These are phyloP conservation scores for Quambalaria eucalypti DNA, from an alignment of 1,284 basidiomycete genomes.

Conservation along the genomic window DNA sequence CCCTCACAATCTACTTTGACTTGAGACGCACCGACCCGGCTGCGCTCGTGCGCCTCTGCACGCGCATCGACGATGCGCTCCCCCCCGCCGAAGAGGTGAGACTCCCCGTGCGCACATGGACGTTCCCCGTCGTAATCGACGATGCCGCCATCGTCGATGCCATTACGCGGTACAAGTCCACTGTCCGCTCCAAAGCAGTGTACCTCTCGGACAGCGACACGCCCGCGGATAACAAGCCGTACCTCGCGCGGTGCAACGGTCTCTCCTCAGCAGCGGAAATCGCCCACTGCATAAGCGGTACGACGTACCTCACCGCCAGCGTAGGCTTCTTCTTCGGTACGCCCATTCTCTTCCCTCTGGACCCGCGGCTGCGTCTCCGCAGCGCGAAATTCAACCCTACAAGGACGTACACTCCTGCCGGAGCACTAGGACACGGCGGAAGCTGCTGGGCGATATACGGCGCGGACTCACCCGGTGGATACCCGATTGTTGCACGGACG, in stretches of 20 bases:
- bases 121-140: constrained; percentile 59
- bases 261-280: too few species aligned
- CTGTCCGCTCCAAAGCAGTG: constrained; percentile 55
- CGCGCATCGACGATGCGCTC: constrained; percentile 49
- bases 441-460: too few species aligned
- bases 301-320: too few species aligned
- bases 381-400: too few species aligned
- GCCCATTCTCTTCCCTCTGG: too few species aligned
- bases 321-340: too few species aligned
- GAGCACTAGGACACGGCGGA: too few species aligned
- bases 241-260: constrained; percentile 60
- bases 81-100: constrained; percentile 49
- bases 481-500: too few species aligned
- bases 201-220: constrained; percentile 52
- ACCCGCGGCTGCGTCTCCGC: too few species aligned
- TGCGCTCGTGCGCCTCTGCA: constrained; percentile 50
- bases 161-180: constrained; percentile 56
- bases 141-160: constrained; percentile 58
- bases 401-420: too few species aligned
- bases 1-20: constrained; percentile 54
- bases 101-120: constrained; percentile 13
- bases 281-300: too few species aligned
- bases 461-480: too few species aligned
- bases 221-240: constrained; percentile 58
- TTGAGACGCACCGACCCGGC: constrained; percentile 49